A percentile compares a stretch with the other conserved stretches of the same genome.
Evolutionary conservation across 805 yeast genomes (phyloP).

Genomic region (Saccharomyces mikatae): DNA sequence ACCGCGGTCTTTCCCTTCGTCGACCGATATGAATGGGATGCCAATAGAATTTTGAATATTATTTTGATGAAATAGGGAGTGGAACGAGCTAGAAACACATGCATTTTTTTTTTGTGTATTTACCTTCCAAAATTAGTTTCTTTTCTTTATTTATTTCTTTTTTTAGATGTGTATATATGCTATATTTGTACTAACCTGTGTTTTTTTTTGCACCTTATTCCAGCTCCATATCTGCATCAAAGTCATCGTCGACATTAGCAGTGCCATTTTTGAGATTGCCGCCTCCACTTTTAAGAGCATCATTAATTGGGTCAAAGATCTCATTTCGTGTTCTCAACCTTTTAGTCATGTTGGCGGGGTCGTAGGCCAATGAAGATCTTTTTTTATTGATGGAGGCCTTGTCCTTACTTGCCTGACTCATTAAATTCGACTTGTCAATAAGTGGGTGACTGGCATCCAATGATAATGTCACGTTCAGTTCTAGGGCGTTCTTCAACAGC

Average conservation of each 20-base stretch:
- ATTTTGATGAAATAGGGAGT: background rate
- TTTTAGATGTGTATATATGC: background rate
- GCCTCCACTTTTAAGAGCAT: background rate
- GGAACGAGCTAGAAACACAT: background rate
- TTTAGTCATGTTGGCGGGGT: background rate
- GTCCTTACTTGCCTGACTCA: background rate
- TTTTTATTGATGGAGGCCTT: background rate
- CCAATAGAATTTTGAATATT: background rate
- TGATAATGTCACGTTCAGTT: conserved; percentile 37
- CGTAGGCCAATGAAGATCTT: conserved; percentile 2
- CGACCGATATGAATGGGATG: background rate
- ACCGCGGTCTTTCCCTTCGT: background rate
- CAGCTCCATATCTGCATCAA: background rate
- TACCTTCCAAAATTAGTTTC: no score
- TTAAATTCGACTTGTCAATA: conserved; percentile 13
- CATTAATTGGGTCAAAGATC: background rate
- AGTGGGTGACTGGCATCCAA: conserved; percentile 28
- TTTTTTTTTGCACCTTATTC: background rate
- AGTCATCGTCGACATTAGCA: background rate
- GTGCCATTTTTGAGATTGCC: background rate
- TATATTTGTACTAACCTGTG: background rate
- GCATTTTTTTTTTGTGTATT: no score
- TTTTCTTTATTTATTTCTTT: background rate
- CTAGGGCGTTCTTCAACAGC: conserved; percentile 69
- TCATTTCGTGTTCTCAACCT: background rate